Percentiles rank a stretch among this genome's conserved stretches.
Evolutionary conservation across 2,329 filamentous ascomycete genomes (phyloP).

Genomic region (Cladosporium sp.): DNA sequence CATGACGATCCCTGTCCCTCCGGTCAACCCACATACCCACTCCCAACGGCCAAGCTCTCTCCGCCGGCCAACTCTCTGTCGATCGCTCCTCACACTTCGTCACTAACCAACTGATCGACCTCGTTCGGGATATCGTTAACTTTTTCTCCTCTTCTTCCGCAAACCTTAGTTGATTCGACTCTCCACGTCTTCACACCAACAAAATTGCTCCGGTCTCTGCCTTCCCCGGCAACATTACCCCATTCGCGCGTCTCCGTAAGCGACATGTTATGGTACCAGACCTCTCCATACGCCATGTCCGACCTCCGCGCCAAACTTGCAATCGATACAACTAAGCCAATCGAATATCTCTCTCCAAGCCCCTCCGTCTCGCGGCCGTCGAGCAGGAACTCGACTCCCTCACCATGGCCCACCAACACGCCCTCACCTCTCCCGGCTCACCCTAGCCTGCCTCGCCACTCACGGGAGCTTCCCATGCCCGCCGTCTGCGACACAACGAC

Average conservation of each 20-base stretch:
- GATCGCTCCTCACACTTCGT: slow-evolving; percentile 7
- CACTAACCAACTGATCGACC: not conserved
- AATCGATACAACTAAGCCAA: slow-evolving; percentile 8
- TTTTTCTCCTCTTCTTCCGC: too few relatives aligned
- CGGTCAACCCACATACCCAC: not conserved
- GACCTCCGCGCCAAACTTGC: slow-evolving; percentile 10
- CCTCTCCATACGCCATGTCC: slow-evolving; percentile 12
- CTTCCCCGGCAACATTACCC: too few relatives aligned
- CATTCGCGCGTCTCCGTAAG: not conserved
- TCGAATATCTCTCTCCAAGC: slow-evolving; percentile 8
- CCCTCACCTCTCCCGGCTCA: slow-evolving; percentile 1
- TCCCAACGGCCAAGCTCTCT: not conserved
- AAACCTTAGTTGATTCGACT: too few relatives aligned
- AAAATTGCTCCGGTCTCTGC: too few relatives aligned
- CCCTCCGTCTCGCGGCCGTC: slow-evolving; percentile 6
- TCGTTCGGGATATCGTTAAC: too few relatives aligned
- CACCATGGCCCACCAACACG: not conserved
- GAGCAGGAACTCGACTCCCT: slow-evolving; percentile 5
- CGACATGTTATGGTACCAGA: slow-evolving; percentile 8
- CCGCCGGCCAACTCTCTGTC: slow-evolving; percentile 4
- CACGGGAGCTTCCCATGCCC: slow-evolving; percentile 29
- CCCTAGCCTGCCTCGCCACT: slow-evolving; percentile 1
- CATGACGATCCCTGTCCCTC: not conserved
- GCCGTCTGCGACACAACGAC: slow-evolving; percentile 20
- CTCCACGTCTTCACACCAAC: too few relatives aligned